Base-by-base conservation (phyloP, 768 basidiomycete genomes). In the Cystofilobasidium ferigula region DNA sequence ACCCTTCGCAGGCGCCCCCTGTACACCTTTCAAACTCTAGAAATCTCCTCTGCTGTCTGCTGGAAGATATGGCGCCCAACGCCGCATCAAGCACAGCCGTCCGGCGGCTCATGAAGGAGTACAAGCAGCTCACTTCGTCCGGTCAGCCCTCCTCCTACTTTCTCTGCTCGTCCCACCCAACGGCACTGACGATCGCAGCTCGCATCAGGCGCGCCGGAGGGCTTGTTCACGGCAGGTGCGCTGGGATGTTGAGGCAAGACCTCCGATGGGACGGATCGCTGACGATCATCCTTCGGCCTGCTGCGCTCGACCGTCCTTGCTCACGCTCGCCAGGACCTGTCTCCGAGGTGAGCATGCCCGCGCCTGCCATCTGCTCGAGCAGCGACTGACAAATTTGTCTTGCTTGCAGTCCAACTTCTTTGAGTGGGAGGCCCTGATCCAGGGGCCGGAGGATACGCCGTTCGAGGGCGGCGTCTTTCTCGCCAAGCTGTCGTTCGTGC, bases 351-450 rank as follows among this genome's bases (percentile, higher is more conserved):
- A n/a, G n/a, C n/a, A n/a, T n/a, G n/a, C n/a, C n/a, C n/a, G n/a
- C n/a, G n/a, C n/a, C n/a, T n/a, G n/a, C n/a, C 38, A 40, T 8
- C 38, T 40, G 9, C 9, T 40, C 38, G 8, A 40, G 8, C 38
- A 40, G 38, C 38, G n/a, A n/a, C n/a, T n/a, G n/a, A n/a, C 16
- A 20, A 28, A 2, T 26, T 14, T 6, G 9, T 47, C n/a, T 22
- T 13, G 24, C 34, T 42, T 34, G 0, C 60, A 68, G 67, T 62
- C 61, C 45, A 90, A 95, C 76, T 89, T 97, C 80, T 90, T 95
- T 77, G 87, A 85, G 64, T 94, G 92, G 92, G 92, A 95, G 77
- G 91, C 92, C 10, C 80, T 97, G 71, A 91, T 97, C 61, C 86
- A 83, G 73, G 92, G 92, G 3, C 92, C 92, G 26, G 88, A 92